These are phyloP conservation scores for Obelidium mucronatum DNA, from an alignment of 192 early-diverging fungal genomes.

Conservation along the genomic window DNA sequence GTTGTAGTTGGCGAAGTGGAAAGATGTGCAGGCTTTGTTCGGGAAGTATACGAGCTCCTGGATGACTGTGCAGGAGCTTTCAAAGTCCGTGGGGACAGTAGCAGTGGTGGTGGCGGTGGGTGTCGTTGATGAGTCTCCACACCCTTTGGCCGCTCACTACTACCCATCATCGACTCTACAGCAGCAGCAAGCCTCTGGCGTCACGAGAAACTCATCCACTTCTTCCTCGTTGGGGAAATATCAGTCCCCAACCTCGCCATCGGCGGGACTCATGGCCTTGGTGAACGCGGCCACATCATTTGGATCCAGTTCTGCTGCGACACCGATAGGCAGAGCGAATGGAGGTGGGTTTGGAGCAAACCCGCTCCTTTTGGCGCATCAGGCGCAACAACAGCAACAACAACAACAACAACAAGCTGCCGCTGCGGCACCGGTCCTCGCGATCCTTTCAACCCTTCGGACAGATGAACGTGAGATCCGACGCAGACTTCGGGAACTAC, in stretches of 20 bases:
- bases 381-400: background rate
- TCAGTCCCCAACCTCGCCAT: constrained; percentile 24
- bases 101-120: background rate
- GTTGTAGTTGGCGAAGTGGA: constrained; percentile 34
- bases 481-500: constrained; percentile 42
- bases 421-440: background rate
- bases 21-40: constrained; percentile 26
- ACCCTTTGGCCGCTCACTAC: too few relatives aligned
- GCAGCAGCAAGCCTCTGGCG: background rate
- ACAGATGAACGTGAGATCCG: constrained; percentile 43
- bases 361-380: background rate
- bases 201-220: background rate
- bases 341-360: background rate
- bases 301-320: background rate
- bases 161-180: background rate
- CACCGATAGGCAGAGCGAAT: background rate
- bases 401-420: too few relatives aligned
- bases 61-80: constrained; percentile 38
- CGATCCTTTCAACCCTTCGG: constrained; percentile 24
- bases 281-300: constrained; percentile 26
- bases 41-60: constrained; percentile 41
- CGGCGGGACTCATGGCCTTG: constrained; percentile 26
- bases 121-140: too few relatives aligned
- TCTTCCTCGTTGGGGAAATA: constrained; percentile 25
- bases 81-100: background rate